Conservation (phyloP, 2,329 filamentous ascomycete genomes). For the Aspergillus spinulosporus region DNA sequence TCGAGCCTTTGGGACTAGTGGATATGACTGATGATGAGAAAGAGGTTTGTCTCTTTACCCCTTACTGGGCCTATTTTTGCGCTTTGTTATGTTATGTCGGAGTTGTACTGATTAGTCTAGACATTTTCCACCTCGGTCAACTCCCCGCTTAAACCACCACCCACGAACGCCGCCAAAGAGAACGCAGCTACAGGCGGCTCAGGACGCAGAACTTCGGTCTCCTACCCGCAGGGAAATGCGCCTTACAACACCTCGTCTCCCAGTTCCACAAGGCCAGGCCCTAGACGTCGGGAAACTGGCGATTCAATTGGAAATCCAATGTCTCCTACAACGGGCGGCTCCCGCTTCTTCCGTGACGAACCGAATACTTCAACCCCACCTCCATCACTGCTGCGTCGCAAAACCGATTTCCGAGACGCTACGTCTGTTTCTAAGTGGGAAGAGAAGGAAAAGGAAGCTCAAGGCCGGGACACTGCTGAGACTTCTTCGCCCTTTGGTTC, state of each 20-base stretch:
- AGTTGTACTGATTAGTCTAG: conserved; percentile 49
- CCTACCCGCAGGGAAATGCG: conserved; percentile 61
- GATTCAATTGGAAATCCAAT: conserved; percentile 60
- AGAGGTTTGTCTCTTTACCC: conserved; percentile 51
- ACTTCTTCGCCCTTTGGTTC: conserved; percentile 52
- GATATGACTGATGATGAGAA: conserved; percentile 69
- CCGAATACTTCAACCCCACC: conserved; percentile 60
- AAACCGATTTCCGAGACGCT: conserved; percentile 62
- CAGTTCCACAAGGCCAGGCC: conserved; percentile 69
- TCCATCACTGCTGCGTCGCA: conserved; percentile 59
- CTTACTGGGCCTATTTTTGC: conserved; percentile 1
- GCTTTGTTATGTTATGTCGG: conserved; percentile 5
- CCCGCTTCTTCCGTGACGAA: conserved; percentile 52
- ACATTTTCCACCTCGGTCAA: conserved; percentile 85
- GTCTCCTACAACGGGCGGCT: conserved; percentile 48
- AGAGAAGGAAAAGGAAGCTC: conserved; percentile 54
- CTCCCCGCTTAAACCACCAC: conserved; percentile 83
- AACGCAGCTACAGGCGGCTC: conserved; percentile 41
- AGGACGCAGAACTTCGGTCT: conserved; percentile 78
- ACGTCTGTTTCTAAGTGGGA: conserved; percentile 44
- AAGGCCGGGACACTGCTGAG: conserved; percentile 43
- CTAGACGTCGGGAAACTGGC: conserved; percentile 82
- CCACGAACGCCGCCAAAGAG: conserved; percentile 65
- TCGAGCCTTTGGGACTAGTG: conserved; percentile 69
- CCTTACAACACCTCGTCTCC: conserved; percentile 73